Base-by-base conservation (phyloP, 768 basidiomycete genomes). In the Russula olivacea region DNA sequence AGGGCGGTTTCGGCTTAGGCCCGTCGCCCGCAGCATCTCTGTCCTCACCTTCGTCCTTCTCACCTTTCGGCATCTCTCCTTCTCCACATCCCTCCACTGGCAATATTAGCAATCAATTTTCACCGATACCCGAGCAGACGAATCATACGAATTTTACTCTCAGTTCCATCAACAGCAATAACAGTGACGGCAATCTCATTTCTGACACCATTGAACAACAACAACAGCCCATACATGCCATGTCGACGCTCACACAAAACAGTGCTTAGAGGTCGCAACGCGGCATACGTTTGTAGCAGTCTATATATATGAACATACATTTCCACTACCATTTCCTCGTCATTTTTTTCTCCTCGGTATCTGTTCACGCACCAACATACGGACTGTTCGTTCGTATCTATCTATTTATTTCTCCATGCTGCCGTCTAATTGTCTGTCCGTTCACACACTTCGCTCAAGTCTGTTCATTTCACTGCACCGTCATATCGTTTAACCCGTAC, bases 21-120 rank as follows among this genome's bases (percentile, higher is more conserved):
- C 61, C 66, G 10, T 23, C 58, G 17, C 38, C 71, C 38, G 36
- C 66, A 55, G 59, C 54, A 55, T 63, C 64, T 45, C 43, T 69
- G 40, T 61, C 69, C 36, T 67, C 69, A 48, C 66, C 64, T 30
- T 69, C 69, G 61, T 50, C 72, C 40, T 76, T 75, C 69, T 76
- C 73, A 66, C 75, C 74, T 58, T 75, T 76, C 66, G 74, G 72
- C 69, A 72, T 73, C 30, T 72, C 75, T 34, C 69, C 72, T 59
- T 68, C 72, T 61, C 73, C 70, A 47, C 70, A 70, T 66, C 61
- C 67, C 23, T 51, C 59, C 34, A 66, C 23, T 61, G 63, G 63
- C 66, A 66, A 64, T 59, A 59, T 52, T 55, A 67, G 60, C 61
- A 67, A 63, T 59, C 57, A 67, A 66, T 67, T 63, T 52, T 68